Conservation (phyloP, 805 yeast species). For the Geotrichum ghanense region DNA sequence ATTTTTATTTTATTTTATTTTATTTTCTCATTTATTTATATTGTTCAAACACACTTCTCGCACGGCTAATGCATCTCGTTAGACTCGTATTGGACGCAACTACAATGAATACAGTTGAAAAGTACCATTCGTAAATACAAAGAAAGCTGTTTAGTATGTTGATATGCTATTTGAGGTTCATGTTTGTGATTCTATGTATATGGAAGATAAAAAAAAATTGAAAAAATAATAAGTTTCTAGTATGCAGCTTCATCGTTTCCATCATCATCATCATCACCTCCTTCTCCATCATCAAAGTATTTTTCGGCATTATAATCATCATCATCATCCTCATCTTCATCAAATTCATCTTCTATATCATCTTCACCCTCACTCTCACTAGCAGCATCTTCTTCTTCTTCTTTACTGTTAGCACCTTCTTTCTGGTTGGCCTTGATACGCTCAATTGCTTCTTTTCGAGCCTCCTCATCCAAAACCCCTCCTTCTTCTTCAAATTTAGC, state of each 20-base stretch:
- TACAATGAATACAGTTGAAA: too few species aligned
- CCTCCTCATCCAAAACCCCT: slow-evolving; percentile 21
- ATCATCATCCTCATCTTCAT: slow-evolving; percentile 60
- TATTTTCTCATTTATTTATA: too few species aligned
- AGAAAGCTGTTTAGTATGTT: too few species aligned
- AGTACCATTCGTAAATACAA: too few species aligned
- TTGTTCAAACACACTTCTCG: too few species aligned
- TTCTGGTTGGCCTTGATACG: slow-evolving; percentile 5
- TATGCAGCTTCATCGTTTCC: slow-evolving; percentile 55
- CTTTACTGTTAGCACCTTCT: slow-evolving; percentile 25
- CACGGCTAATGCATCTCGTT: too few species aligned
- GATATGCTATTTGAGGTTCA: too few species aligned
- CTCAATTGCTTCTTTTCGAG: slow-evolving; percentile 22
- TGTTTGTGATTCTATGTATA: too few species aligned
- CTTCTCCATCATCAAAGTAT: slow-evolving; percentile 61
- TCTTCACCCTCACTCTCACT: slow-evolving; percentile 39
- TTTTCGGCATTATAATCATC: slow-evolving; percentile 73
- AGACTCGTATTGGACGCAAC: too few species aligned
- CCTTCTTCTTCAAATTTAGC: background rate
- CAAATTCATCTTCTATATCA: slow-evolving; percentile 50
- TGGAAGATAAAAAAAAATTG: too few species aligned
- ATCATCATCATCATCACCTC: slow-evolving; percentile 43
- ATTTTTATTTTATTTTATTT: too few species aligned
- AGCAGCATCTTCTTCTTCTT: slow-evolving; percentile 28
- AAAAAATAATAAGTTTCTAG: too few species aligned